A percentile compares a stretch with the other conserved stretches of the same genome.
These are phyloP conservation scores for Papiliotrema terrestris DNA, from an alignment of 1,284 basidiomycete species.

Conservation along the genomic window DNA sequence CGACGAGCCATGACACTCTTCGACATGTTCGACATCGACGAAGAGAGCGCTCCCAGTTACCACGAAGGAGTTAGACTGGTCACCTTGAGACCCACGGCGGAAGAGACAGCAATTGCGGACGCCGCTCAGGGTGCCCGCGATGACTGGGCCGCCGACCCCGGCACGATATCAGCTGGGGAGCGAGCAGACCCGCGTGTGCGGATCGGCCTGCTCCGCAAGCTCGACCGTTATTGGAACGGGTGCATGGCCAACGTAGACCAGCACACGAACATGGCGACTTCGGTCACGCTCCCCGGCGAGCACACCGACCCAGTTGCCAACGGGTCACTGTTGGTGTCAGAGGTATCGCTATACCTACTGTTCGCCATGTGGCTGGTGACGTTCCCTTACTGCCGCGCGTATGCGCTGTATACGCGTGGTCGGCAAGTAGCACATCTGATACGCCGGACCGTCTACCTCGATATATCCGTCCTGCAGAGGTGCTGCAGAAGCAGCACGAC, in stretches of 20 bases:
- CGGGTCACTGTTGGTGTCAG: neutral
- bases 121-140: neutral
- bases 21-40: neutral
- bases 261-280: neutral
- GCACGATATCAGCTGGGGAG: neutral
- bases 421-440: neutral
- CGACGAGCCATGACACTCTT: too few species aligned
- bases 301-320: neutral
- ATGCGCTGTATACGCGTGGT: neutral
- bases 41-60: neutral
- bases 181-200: neutral
- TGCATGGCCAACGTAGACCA: neutral
- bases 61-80: neutral
- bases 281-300: neutral
- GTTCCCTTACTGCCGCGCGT: neutral
- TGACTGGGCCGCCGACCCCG: neutral
- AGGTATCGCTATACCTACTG: neutral
- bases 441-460: neutral
- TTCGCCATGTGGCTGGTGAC: neutral
- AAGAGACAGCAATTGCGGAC: neutral
- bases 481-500: neutral
- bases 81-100: neutral
- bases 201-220: neutral
- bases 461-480: neutral
- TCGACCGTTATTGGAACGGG: neutral